Conservation (phyloP, 768 basidiomycete species). For the Nidularia pulvinata region DNA sequence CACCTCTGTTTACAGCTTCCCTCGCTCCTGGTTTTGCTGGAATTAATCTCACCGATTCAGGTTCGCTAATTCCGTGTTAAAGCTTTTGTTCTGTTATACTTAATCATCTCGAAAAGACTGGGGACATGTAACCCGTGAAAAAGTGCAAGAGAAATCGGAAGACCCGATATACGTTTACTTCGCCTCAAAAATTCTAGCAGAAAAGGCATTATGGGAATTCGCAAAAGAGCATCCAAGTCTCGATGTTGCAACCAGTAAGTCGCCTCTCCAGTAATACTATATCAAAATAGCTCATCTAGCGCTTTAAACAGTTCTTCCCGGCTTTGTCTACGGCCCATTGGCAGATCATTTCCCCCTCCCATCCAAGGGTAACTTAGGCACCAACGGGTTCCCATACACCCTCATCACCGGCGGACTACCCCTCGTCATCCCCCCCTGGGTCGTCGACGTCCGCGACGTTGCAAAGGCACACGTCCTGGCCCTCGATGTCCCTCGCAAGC, state of each 20-base stretch:
- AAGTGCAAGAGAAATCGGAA: conserved; percentile 20
- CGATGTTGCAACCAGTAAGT: conserved; percentile 35
- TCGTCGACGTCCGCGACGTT: conserved; percentile 34
- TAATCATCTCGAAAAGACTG: conserved; percentile 19
- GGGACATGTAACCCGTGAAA: conserved; percentile 26
- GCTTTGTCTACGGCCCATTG: conserved; percentile 35
- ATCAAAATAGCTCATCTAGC: background rate
- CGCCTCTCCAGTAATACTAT: background rate
- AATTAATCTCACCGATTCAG: conserved; percentile 15
- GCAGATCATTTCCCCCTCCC: conserved; percentile 26
- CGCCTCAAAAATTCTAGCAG: conserved; percentile 37
- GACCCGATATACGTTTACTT: conserved; percentile 33
- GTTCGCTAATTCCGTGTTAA: conserved; percentile 4
- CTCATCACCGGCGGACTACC: conserved; percentile 22
- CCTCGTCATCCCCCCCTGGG: conserved; percentile 19
- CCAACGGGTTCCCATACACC: conserved; percentile 21
- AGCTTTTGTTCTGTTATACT: background rate
- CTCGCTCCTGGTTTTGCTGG: conserved; percentile 16
- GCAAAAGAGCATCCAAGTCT: conserved; percentile 33
- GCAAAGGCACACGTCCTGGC: conserved; percentile 29
- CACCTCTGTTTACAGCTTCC: conserved; percentile 10
- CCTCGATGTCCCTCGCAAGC: conserved; percentile 17
- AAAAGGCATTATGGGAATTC: conserved; percentile 40
- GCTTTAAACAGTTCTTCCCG: conserved; percentile 25
- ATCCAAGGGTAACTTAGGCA: conserved; percentile 16